These are phyloP conservation scores for Gossypium anomalum DNA, from an alignment of 345 rosid genomes.

Conservation along the genomic window DNA sequence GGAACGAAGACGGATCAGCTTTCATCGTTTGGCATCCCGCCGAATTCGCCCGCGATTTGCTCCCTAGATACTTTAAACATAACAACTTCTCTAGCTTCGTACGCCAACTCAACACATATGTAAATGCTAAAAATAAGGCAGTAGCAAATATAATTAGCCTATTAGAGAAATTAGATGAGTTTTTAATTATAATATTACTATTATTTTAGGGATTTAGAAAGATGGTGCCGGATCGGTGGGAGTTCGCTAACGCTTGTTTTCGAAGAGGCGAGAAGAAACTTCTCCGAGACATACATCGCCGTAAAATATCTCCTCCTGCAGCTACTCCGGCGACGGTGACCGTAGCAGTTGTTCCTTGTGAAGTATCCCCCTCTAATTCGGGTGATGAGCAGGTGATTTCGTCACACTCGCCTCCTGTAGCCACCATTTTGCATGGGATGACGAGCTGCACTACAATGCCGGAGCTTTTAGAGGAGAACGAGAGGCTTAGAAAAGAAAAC, in stretches of 20 bases:
- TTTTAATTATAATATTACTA: not conserved
- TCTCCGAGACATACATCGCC: constrained; percentile 80
- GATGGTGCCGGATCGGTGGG: constrained; percentile 96
- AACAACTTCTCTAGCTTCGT: constrained; percentile 95
- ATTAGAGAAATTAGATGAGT: not conserved
- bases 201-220: constrained; percentile 71
- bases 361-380: constrained; percentile 60
- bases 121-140: constrained; percentile 27
- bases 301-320: constrained; percentile 52
- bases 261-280: constrained; percentile 68
- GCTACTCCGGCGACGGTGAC: constrained; percentile 21
- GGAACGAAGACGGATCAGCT: constrained; percentile 87
- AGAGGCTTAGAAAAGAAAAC: constrained; percentile 68
- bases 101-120: constrained; percentile 95
- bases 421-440: constrained; percentile 28
- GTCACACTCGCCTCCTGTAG: constrained; percentile 57
- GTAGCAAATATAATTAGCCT: not conserved
- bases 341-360: constrained; percentile 21
- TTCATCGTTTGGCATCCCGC: constrained; percentile 95
- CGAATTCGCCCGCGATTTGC: constrained; percentile 88
- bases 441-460: constrained; percentile 69
- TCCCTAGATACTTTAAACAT: constrained; percentile 90
- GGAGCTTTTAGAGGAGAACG: constrained; percentile 82
- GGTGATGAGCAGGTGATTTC: constrained; percentile 79
- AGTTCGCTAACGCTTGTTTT: constrained; percentile 78